Conservation (phyloP, 768 basidiomycete genomes). For the Pleurotus tuoliensis region DNA sequence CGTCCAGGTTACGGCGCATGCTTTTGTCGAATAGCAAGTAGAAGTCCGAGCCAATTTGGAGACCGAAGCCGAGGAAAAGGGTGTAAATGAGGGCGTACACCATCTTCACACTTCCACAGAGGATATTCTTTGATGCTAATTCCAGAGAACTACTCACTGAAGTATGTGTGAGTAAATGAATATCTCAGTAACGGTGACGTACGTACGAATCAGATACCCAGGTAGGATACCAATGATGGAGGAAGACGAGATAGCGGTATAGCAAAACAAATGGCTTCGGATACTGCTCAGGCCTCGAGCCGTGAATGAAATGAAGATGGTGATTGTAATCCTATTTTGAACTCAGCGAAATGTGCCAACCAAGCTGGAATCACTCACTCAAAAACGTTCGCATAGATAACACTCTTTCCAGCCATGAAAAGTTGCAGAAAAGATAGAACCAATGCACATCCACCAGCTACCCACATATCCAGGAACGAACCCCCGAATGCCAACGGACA, state of each 20-base stretch:
- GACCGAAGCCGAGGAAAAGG: conserved; percentile 77
- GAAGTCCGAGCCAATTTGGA: conserved; percentile 81
- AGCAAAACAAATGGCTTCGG: conserved; percentile 77
- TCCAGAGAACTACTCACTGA: conserved; percentile 78
- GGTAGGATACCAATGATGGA: conserved; percentile 87
- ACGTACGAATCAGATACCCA: conserved; percentile 78
- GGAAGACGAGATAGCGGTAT: conserved; percentile 85
- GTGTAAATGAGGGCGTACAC: conserved; percentile 88
- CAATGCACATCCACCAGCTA: conserved; percentile 69
- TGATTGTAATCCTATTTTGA: conserved; percentile 67
- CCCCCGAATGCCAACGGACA: conserved; percentile 85
- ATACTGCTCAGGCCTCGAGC: conserved; percentile 84
- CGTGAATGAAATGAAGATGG: conserved; percentile 75
- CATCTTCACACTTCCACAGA: conserved; percentile 83
- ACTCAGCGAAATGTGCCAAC: conserved; percentile 3
- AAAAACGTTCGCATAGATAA: conserved; percentile 86
- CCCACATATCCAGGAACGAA: conserved; percentile 80
- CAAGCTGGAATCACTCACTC: conserved; percentile 51
- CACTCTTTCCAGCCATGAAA: conserved; percentile 67
- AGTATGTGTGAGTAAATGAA: conserved; percentile 4
- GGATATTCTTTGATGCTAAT: conserved; percentile 81
- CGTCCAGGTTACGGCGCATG: conserved; percentile 48
- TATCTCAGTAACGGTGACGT: not conserved
- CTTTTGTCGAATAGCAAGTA: conserved; percentile 66
- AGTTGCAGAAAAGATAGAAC: conserved; percentile 70